Evolutionary conservation across 345 rosid genomes (phyloP), one percentile per base, ranked within the genome.

Genomic region (Citrus reticulata): DNA sequence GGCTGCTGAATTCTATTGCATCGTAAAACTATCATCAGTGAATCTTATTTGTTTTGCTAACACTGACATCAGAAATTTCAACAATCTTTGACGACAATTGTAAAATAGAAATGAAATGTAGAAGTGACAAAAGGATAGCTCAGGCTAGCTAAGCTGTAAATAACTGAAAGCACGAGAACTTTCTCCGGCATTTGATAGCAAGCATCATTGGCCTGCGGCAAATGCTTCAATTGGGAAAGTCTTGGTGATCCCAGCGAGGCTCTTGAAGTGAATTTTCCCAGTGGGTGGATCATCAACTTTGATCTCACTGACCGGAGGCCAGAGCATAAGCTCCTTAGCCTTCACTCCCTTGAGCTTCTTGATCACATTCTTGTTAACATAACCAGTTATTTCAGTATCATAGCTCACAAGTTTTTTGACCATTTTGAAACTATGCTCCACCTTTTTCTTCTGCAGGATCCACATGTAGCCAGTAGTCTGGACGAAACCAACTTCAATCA

Each of bases 311-410:
- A 90, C 86, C 0, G 86, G 85, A 55, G 87, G 84, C 93, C 92
- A 90, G 40, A 87, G 81, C 83, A 90, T 76, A 73, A 88, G 74
- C 72, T 88, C 92, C 85, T 81, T 88, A 22, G 89, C 89, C 84
- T 87, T 88, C 70, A 88, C 92, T 42, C 91, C 93, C 82, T 86
- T 87, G 55, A 88, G 90, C 80, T 87, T 84, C 83, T 85, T 86
- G 80, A 87, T 86, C 76, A 64, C 66, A 73, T 82, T 86, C 82
- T 82, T 83, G 63, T 63, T 73, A 5, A 88, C 80, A 34, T 22
- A 85, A 70, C 87, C 90, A 5, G 87, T 86, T 35, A 90, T 83
- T 62, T 81, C 81, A 17, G 64, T 69, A 70, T 81, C 85, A 13
- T 88, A 88, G 67, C 86, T 84, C 64, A 87, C 93, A 32, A 86